These are phyloP conservation scores for Blumeria hordei DNA, from an alignment of 2,329 filamentous ascomycete species.

Conservation along the genomic window DNA sequence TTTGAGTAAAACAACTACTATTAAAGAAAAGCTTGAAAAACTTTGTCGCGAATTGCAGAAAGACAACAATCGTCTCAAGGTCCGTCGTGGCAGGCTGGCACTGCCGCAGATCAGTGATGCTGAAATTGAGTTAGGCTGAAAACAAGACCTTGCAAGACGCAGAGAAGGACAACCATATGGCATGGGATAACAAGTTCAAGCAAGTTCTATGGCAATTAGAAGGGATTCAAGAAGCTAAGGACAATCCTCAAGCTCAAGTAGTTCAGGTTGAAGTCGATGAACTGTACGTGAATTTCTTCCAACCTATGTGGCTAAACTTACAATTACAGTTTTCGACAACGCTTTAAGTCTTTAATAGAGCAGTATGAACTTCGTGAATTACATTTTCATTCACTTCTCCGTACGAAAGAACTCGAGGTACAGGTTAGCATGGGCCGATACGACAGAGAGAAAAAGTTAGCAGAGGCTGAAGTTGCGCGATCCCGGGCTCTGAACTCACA, in stretches of 20 bases:
- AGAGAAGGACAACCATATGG: slow-evolving; percentile 57
- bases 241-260: slow-evolving; percentile 55
- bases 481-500: slow-evolving; percentile 72
- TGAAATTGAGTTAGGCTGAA: slow-evolving; percentile 39
- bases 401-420: slow-evolving; percentile 87
- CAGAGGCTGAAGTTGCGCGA: slow-evolving; percentile 57
- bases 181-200: slow-evolving; percentile 68
- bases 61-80: slow-evolving; percentile 97
- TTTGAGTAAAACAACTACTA: slow-evolving; percentile 64
- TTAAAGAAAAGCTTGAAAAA: slow-evolving; percentile 95
- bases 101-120: slow-evolving; percentile 3
- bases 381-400: slow-evolving; percentile 76
- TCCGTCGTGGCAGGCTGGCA: slow-evolving; percentile 16
- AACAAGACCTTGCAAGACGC: slow-evolving; percentile 77
- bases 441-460: slow-evolving; percentile 72
- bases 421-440: slow-evolving; percentile 74
- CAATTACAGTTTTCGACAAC: slow-evolving; percentile 46
- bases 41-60: slow-evolving; percentile 81
- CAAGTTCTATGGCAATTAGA: slow-evolving; percentile 64
- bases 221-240: slow-evolving; percentile 68
- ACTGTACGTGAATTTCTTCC: neutral
- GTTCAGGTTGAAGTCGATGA: slow-evolving; percentile 63
- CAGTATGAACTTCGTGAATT: slow-evolving; percentile 91
- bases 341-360: slow-evolving; percentile 88
- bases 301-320: slow-evolving; percentile 14